A percentile compares a stretch with the other conserved stretches of the same genome.
Evolutionary conservation across 2,329 filamentous ascomycete genomes (phyloP).

Genomic region (Aspergillus latus): DNA sequence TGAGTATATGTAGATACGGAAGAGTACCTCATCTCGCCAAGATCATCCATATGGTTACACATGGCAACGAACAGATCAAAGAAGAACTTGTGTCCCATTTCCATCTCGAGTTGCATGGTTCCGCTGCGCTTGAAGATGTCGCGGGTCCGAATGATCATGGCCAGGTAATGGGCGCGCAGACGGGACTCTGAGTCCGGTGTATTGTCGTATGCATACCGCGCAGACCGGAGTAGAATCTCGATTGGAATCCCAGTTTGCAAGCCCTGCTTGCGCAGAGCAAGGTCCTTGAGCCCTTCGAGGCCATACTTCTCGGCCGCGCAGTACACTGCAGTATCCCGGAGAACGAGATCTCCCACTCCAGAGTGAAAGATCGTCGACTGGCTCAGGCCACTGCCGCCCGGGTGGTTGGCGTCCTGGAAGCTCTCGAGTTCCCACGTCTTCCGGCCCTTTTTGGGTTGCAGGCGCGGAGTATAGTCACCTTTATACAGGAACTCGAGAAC

Average conservation of each 20-base stretch:
- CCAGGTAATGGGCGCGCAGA: conserved; percentile 94
- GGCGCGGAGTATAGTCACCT: conserved; percentile 88
- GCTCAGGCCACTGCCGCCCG: conserved; percentile 60
- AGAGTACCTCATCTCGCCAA: conserved; percentile 75
- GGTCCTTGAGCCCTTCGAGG: conserved; percentile 85
- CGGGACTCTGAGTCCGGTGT: conserved; percentile 90
- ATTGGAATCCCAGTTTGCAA: conserved; percentile 90
- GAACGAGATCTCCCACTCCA: conserved; percentile 71
- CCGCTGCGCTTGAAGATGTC: conserved; percentile 97
- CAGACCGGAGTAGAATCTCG: conserved; percentile 84
- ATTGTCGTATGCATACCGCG: conserved; percentile 92
- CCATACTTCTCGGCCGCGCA: conserved; percentile 88
- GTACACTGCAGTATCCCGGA: conserved; percentile 93
- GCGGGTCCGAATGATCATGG: conserved; percentile 94
- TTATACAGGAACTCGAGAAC: conserved; percentile 97
- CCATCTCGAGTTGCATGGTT: conserved; percentile 99
- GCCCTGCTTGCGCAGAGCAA: conserved; percentile 91
- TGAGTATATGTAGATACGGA: background rate
- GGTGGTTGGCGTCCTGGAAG: conserved; percentile 54
- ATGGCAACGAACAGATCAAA: conserved; percentile 98
- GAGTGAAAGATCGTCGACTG: conserved; percentile 77
- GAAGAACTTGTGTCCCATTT: conserved; percentile 89
- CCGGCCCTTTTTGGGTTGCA: conserved; percentile 81
- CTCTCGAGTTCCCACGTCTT: conserved; percentile 90
- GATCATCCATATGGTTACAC: conserved; percentile 97